phyloP scores from a whole-genome alignment of 495 filamentous ascomycete genomes.

The Lasiosphaeria ovina region DNA sequence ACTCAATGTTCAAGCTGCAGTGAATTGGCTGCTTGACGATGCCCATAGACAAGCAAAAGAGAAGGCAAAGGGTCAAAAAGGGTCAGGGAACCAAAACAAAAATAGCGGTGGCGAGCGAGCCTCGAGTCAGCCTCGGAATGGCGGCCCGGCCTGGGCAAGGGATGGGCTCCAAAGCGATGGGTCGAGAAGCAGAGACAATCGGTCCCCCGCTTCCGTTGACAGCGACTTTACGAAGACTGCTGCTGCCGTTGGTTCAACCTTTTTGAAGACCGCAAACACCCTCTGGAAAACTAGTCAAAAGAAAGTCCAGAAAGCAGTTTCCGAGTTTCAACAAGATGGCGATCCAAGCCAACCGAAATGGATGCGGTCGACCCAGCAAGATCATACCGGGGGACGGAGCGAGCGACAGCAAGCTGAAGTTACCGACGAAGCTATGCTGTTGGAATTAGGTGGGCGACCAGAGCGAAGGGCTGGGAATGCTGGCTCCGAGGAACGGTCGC shows the following conservation, averaged over 20 bases:
- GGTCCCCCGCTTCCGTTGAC: constrained; percentile 61
- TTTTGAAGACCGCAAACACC: constrained; percentile 91
- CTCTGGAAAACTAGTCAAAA: constrained; percentile 94
- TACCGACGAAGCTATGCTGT: constrained; percentile 87
- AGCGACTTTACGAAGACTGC: constrained; percentile 78
- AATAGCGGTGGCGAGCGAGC: constrained; percentile 23
- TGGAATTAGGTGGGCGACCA: constrained; percentile 65
- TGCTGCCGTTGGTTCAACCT: constrained; percentile 73
- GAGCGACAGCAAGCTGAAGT: constrained; percentile 37
- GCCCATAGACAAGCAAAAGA: constrained; percentile 74
- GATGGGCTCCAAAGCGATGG: constrained; percentile 32
- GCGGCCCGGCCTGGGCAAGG: constrained; percentile 37
- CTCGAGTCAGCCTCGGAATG: constrained; percentile 36
- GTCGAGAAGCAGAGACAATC: constrained; percentile 52
- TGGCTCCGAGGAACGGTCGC: constrained; percentile 23
- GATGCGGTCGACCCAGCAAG: constrained; percentile 72
- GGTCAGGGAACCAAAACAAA: constrained; percentile 21
- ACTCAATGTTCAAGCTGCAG: constrained; percentile 80
- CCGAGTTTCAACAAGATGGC: constrained; percentile 74
- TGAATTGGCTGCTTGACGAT: constrained; percentile 85
- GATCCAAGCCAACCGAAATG: constrained; percentile 88
- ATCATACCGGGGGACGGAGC: constrained; percentile 18
- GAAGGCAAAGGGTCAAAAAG: constrained; percentile 35
- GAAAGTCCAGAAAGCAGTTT: constrained; percentile 89
- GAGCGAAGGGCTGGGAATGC: constrained; percentile 36